Evolutionary conservation across 108 stramenopile species (phyloP).

Genomic region (Phaeodactylum tricornutum): DNA sequence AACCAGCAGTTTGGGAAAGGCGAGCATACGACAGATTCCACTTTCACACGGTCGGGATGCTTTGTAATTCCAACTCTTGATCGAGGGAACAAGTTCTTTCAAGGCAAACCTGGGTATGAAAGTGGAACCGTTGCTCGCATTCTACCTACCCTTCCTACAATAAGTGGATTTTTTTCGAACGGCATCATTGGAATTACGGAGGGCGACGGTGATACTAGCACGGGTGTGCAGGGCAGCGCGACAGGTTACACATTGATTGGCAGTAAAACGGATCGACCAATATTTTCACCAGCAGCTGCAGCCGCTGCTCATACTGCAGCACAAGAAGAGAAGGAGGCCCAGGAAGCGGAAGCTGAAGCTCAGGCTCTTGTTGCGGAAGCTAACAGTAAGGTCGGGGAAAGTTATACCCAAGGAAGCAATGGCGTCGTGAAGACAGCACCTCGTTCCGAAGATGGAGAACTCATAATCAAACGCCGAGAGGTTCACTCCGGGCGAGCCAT

Average conservation of each 20-base stretch:
- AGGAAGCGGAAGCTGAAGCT: constrained; percentile 18
- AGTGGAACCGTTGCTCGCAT: constrained; percentile 36
- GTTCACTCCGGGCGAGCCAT: constrained; percentile 74
- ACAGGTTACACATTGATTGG: constrained; percentile 57
- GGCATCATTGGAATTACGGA: constrained; percentile 61
- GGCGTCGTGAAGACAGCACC: constrained; percentile 39
- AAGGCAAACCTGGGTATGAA: constrained; percentile 68
- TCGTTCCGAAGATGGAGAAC: constrained; percentile 57
- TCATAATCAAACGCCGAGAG: constrained; percentile 66
- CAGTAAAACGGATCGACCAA: constrained; percentile 59
- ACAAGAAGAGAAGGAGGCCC: constrained; percentile 20
- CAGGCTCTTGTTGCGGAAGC: constrained; percentile 23
- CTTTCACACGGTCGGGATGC: constrained; percentile 52
- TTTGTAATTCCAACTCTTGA: constrained; percentile 70
- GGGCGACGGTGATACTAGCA: constrained; percentile 11
- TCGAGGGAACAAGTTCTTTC: constrained; percentile 70
- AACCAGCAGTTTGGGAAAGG: constrained; percentile 19
- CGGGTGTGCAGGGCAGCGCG: constrained; percentile 56
- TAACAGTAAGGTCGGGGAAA: constrained; percentile 13
- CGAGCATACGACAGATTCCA: constrained; percentile 7
- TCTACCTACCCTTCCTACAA: constrained; percentile 42
- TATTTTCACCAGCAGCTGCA: constrained; percentile 40
- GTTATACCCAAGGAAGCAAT: constrained; percentile 7
- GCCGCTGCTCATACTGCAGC: constrained; percentile 24
- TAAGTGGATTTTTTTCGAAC: constrained; percentile 72